Base-by-base conservation (phyloP, 352 stramenopile genomes). In the Phytophthora sp. region DNA sequence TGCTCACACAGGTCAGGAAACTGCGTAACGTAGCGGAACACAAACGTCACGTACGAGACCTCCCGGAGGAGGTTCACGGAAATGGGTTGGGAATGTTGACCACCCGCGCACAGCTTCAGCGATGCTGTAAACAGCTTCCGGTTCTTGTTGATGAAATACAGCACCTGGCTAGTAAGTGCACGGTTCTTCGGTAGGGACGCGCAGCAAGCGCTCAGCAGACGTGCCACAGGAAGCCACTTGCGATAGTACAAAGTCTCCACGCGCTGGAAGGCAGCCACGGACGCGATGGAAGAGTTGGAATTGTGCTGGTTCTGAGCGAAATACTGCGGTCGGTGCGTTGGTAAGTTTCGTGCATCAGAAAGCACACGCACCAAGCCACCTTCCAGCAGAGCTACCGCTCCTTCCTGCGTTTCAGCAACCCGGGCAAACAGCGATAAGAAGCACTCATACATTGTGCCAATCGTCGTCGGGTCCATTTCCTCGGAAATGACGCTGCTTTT, bases 371-470 rank as follows among this genome's bases (percentile, higher is more conserved):
- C 56, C 23, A 94, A 71, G 1, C 85, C 84, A 45, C 82, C 82
- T 78, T 94, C 84, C 8, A 95, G 45, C 18, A 95, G 51, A 24
- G 81, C 82, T 24, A 90, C 54, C 0, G 87, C 85, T 35, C 87
- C 87, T 49, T 92, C 82, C 24, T 79, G 76, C 26, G 76, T 86
- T 27, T 77, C 70, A 18, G 82, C 82, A 13, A 94, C 68, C 9
- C 83, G 81, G 1, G 76, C 71, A 30, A 94, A 93, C 18, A 95
- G 80, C 50, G 87, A 95, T 44, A 95, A 66, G 23, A 94, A 90
- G 42, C 82, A 91, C 63, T 91, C 82, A 72, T 93, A 91, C 64
- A 94, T 90, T 0, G 85, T 89, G 36, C 84, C 84, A 59, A 93
- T 85, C 11, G 86, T 91, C 20, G 80, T 76, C 2, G 76, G 57